Evolutionary conservation across 2,329 filamentous ascomycete genomes (phyloP).

Genomic region (Aspergillus sojae): DNA sequence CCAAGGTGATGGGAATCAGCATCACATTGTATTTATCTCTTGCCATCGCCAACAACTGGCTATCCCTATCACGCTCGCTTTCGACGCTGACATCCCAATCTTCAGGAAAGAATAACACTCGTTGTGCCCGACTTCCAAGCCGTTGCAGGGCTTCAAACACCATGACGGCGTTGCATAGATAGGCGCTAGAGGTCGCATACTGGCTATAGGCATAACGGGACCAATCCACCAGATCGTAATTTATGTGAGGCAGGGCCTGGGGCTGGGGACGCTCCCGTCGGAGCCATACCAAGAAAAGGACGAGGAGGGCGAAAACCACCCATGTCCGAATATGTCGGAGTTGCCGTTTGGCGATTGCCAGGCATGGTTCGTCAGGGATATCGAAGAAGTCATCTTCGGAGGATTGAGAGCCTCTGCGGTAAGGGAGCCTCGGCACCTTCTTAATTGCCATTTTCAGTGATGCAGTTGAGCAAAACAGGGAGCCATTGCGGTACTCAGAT

Average conservation of each 20-base stretch:
- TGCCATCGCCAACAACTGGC: slow-evolving; percentile 53
- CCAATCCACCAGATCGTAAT: slow-evolving; percentile 43
- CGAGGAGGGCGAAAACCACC: slow-evolving; percentile 26
- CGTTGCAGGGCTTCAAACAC: slow-evolving; percentile 45
- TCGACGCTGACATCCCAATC: slow-evolving; percentile 40
- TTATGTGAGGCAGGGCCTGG: slow-evolving; percentile 27
- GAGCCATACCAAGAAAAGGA: slow-evolving; percentile 31
- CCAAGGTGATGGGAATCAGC: slow-evolving; percentile 51
- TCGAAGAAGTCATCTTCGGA: slow-evolving; percentile 41
- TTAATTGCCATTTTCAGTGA: slow-evolving; percentile 14
- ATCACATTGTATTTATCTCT: slow-evolving; percentile 53
- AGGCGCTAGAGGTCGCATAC: slow-evolving; percentile 45
- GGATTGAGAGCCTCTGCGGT: slow-evolving; percentile 33
- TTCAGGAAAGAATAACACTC: slow-evolving; percentile 46
- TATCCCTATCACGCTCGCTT: slow-evolving; percentile 35
- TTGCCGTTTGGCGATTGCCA: slow-evolving; percentile 34
- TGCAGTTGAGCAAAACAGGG: neutral
- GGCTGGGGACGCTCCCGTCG: slow-evolving; percentile 23
- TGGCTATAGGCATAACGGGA: slow-evolving; percentile 47
- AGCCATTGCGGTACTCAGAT: slow-evolving; percentile 7
- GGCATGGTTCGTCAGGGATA: slow-evolving; percentile 35
- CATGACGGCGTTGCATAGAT: slow-evolving; percentile 48
- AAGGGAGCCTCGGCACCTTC: slow-evolving; percentile 21
- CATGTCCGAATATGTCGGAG: slow-evolving; percentile 36
- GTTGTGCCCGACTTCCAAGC: slow-evolving; percentile 42